phyloP scores from a whole-genome alignment of 139 green algal genomes.

The Nannochloris sp. region DNA sequence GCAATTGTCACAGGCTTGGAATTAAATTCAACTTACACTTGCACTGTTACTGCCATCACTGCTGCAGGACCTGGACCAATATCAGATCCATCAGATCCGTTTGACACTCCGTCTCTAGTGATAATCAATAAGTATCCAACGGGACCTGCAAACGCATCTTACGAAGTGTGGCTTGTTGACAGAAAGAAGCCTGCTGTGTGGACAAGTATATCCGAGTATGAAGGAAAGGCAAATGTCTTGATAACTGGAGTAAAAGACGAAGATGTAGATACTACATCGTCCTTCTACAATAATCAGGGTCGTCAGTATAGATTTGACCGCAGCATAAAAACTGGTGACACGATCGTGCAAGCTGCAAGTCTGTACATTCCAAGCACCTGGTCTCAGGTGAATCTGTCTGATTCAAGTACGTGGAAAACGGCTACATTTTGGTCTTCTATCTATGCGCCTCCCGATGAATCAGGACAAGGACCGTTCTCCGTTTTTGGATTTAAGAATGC shows the following conservation, averaged over 20 bases:
- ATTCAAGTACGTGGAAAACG: slow-evolving; percentile 2
- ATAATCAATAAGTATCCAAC: not conserved
- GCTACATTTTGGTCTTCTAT: not conserved
- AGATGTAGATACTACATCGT: slow-evolving; percentile 1
- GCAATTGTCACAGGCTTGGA: not conserved
- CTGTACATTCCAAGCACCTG: slow-evolving; percentile 1
- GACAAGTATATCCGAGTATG: not conserved
- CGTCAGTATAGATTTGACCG: not conserved
- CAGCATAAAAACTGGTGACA: not conserved
- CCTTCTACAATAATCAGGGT: not conserved
- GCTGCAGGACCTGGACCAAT: not conserved
- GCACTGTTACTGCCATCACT: slow-evolving; percentile 1
- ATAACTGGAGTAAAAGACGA: not conserved
- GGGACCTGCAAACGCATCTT: not conserved
- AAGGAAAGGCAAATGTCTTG: slow-evolving; percentile 4
- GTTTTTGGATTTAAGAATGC: slow-evolving; percentile 2
- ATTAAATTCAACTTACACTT: not conserved
- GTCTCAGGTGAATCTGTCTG: not conserved
- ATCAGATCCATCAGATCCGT: not conserved
- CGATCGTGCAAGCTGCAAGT: not conserved
- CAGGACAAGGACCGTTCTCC: not conserved
- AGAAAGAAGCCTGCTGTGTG: not conserved
- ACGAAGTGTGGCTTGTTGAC: not conserved
- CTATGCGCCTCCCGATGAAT: not conserved
- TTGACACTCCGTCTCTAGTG: not conserved